Evolutionary conservation across 1,284 basidiomycete genomes (phyloP).

Genomic region (Papiliotrema laurentii): DNA sequence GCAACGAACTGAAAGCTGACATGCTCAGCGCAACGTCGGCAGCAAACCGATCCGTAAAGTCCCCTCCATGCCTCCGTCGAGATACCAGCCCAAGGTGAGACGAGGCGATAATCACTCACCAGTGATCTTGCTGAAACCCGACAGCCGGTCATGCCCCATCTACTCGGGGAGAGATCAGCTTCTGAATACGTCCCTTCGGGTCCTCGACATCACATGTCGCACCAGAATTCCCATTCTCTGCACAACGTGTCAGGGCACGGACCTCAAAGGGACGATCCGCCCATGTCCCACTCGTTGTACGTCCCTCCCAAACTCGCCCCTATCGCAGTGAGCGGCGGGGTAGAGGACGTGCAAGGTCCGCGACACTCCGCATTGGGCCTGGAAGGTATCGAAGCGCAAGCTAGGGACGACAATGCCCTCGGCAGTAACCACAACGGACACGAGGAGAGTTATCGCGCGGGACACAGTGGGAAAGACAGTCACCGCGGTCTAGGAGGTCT

Average conservation of each 20-base stretch:
- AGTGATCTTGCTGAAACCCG: background rate
- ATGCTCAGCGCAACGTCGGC: constrained; percentile 2
- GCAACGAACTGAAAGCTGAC: too few relatives aligned
- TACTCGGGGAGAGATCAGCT: constrained; percentile 13
- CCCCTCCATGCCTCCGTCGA: constrained; percentile 30
- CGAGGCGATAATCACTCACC: background rate
- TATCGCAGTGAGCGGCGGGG: constrained; percentile 14
- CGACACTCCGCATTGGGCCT: constrained; percentile 28
- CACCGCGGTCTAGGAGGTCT: background rate
- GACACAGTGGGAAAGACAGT: background rate
- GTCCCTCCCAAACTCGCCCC: constrained; percentile 23
- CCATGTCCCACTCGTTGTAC: constrained; percentile 18
- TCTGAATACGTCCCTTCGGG: background rate
- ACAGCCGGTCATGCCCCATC: constrained; percentile 22
- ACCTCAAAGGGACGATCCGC: constrained; percentile 11
- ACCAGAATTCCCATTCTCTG: background rate
- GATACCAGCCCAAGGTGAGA: constrained; percentile 24
- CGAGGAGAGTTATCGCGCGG: background rate
- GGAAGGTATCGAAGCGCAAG: constrained; percentile 15
- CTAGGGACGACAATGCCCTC: constrained; percentile 3
- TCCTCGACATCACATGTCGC: background rate
- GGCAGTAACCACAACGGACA: background rate
- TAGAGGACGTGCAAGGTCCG: constrained; percentile 23
- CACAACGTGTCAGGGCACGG: background rate
- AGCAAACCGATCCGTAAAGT: constrained; percentile 8